Conservation (phyloP, 352 stramenopile genomes). For the Globisporangium echinulatum region DNA sequence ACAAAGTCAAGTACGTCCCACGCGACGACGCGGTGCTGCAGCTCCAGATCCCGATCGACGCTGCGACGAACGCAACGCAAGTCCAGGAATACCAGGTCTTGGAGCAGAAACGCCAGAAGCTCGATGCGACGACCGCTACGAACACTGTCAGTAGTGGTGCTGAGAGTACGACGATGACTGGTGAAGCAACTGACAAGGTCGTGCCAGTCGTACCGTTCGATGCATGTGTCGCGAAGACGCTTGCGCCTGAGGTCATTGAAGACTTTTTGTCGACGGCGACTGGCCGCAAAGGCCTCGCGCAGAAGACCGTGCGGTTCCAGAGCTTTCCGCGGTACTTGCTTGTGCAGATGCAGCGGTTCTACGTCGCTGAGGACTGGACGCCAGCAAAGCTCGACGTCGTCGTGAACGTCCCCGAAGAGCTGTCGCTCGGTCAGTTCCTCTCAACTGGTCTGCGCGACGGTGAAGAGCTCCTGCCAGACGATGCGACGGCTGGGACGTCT, state of each 20-base stretch:
- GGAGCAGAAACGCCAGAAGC: constrained; percentile 82
- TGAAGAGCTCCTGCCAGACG: constrained; percentile 88
- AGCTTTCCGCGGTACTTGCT: constrained; percentile 97
- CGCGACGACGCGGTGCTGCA: constrained; percentile 78
- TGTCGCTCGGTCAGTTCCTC: constrained; percentile 83
- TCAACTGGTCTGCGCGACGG: constrained; percentile 70
- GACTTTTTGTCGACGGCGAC: constrained; percentile 81
- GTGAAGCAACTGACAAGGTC: constrained; percentile 31
- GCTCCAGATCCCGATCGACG: constrained; percentile 85
- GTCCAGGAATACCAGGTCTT: constrained; percentile 83
- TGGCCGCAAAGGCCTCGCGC: constrained; percentile 64
- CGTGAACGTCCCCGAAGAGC: constrained; percentile 91
- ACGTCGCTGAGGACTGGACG: constrained; percentile 94
- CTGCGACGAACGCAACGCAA: constrained; percentile 79
- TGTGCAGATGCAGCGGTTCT: constrained; percentile 96
- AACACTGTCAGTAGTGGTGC: constrained; percentile 13
- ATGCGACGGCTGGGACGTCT: constrained; percentile 11
- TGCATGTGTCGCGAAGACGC: constrained; percentile 92
- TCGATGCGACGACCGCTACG: constrained; percentile 23
- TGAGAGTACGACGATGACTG: constrained; percentile 25
- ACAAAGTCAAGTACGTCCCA: constrained; percentile 85
- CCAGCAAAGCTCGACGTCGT: constrained; percentile 97
- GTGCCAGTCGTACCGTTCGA: constrained; percentile 91
- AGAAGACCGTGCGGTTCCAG: constrained; percentile 84
- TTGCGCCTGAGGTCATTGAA: constrained; percentile 89